Conservation (phyloP, 2,329 filamentous ascomycete species). For the Zalaria sp. region DNA sequence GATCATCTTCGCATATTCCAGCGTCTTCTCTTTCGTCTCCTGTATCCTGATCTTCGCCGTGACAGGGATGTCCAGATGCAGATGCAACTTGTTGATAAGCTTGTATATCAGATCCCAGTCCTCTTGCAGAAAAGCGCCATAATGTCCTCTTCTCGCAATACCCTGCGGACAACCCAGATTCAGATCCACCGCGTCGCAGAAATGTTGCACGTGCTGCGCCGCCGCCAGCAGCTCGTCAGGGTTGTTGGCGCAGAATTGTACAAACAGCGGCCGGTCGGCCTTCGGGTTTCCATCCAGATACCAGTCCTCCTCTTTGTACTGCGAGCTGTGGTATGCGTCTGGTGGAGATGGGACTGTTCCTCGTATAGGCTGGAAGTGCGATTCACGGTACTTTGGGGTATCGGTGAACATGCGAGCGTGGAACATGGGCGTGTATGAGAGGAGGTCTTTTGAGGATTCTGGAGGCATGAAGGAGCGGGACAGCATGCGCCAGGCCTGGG, state of each 20-base stretch:
- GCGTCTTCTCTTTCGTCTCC: constrained; percentile 71
- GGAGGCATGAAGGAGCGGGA: constrained; percentile 79
- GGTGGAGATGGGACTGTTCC: constrained; percentile 18
- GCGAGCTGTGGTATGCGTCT: constrained; percentile 20
- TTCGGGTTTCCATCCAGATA: constrained; percentile 78
- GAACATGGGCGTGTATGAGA: constrained; percentile 93
- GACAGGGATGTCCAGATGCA: constrained; percentile 65
- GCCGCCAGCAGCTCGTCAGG: constrained; percentile 66
- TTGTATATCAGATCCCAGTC: constrained; percentile 69
- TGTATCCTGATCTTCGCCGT: constrained; percentile 91
- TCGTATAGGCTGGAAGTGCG: constrained; percentile 61
- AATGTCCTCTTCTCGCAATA: constrained; percentile 80
- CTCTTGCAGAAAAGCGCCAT: constrained; percentile 90
- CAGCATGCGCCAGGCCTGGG: constrained; percentile 94
- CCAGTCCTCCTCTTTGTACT: constrained; percentile 15
- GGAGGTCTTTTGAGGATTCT: constrained; percentile 45
- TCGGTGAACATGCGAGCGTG: constrained; percentile 82
- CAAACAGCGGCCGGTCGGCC: constrained; percentile 78
- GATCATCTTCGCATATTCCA: constrained; percentile 81
- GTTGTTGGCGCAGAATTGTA: constrained; percentile 92
- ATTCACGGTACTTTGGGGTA: constrained; percentile 57
- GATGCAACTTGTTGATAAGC: constrained; percentile 74
- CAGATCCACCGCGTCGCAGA: constrained; percentile 89
- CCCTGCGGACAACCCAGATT: constrained; percentile 95
- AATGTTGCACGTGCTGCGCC: constrained; percentile 63